phyloP scores from a whole-genome alignment of 345 rosid species.

The Gossypium arboreum region DNA sequence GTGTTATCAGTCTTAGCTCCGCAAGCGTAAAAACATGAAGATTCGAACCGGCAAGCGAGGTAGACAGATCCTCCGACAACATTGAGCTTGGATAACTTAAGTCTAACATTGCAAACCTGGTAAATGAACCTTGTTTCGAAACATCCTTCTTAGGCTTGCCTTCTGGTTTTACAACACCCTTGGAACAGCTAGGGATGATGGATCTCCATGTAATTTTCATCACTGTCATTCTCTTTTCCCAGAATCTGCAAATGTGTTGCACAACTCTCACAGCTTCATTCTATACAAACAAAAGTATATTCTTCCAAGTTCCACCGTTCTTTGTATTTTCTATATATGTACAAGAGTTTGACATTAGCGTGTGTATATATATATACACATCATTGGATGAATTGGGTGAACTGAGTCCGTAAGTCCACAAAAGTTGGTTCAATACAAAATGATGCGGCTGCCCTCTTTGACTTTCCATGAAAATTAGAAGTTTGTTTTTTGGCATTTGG shows the following conservation, averaged over 20 bases:
- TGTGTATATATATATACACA: not conserved
- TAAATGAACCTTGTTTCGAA: slow-evolving; percentile 51
- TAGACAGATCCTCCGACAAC: slow-evolving; percentile 66
- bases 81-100: slow-evolving; percentile 67
- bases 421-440: slow-evolving; percentile 28
- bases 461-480: not conserved
- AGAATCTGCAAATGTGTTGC: not conserved
- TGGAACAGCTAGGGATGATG: slow-evolving; percentile 47
- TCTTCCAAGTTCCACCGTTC: not conserved
- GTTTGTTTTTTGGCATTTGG: not conserved
- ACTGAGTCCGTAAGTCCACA: slow-evolving; percentile 16
- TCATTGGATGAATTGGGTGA: slow-evolving; percentile 14
- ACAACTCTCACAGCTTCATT: too few species aligned
- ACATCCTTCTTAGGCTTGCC: slow-evolving; percentile 33
- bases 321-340: not conserved
- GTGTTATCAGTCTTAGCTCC: slow-evolving; percentile 76
- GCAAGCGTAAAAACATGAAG: slow-evolving; percentile 57
- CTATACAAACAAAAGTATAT: not conserved
- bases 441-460: slow-evolving; percentile 29
- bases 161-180: slow-evolving; percentile 19
- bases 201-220: slow-evolving; percentile 49
- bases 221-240: slow-evolving; percentile 37
- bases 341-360: not conserved
- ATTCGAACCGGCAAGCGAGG: slow-evolving; percentile 73
- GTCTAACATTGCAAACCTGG: slow-evolving; percentile 56